These are phyloP conservation scores for Medicago ruthenica DNA, from an alignment of 306 rosid species.

Conservation along the genomic window DNA sequence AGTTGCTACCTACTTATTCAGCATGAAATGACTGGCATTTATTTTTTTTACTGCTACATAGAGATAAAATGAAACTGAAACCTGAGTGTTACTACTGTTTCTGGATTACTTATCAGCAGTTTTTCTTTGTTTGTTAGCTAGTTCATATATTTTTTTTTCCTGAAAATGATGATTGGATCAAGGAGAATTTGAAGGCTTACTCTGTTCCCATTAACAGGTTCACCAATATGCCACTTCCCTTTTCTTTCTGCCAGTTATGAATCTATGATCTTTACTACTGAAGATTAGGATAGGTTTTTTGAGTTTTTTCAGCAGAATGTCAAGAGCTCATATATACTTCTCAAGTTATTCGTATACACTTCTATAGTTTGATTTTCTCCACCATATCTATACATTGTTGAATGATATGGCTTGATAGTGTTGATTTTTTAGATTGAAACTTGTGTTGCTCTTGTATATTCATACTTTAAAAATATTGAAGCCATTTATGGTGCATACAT, in stretches of 20 bases:
- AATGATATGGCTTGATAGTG: conserved; percentile 12
- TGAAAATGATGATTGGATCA: conserved; percentile 11
- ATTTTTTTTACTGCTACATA: too few relatives aligned
- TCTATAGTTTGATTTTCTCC: not conserved
- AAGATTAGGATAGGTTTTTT: not conserved
- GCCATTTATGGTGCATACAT: not conserved
- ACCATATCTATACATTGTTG: not conserved
- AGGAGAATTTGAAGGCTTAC: conserved; percentile 41
- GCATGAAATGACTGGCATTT: too few relatives aligned
- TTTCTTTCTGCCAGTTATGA: not conserved
- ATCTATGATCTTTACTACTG: conserved; percentile 1
- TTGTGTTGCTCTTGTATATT: conserved; percentile 25
- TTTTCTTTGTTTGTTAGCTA: too few relatives aligned
- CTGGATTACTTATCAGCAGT: too few relatives aligned
- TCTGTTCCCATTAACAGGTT: conserved; percentile 41
- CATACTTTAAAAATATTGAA: conserved; percentile 4
- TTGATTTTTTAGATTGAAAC: conserved; percentile 33
- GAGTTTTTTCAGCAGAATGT: conserved; percentile 20
- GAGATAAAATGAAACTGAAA: too few relatives aligned
- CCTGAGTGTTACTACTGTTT: too few relatives aligned
- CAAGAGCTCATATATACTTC: conserved; percentile 6
- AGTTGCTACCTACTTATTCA: too few relatives aligned
- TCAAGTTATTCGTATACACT: conserved; percentile 7
- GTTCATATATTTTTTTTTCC: not conserved
- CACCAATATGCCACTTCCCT: conserved; percentile 25